Base-by-base conservation (phyloP, 179 eudicot species). In the Silene coronaria region DNA sequence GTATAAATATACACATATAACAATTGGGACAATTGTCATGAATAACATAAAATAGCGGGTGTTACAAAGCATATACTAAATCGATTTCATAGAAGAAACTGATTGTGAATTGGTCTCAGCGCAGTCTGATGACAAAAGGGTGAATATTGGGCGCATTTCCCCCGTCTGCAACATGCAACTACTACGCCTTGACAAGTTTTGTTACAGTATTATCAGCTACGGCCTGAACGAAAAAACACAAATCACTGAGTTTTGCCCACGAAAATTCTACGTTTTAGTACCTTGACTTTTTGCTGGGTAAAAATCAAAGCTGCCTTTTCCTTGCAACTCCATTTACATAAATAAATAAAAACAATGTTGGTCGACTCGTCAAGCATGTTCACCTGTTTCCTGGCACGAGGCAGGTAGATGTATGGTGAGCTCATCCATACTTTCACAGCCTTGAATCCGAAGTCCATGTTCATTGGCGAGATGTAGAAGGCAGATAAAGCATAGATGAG, bases 401-500 rank as follows among this genome's bases (percentile, higher is more conserved):
- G 21, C 36, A 58, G 76, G 82, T 38, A 87, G 70, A 55, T 81
- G 84, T 70, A 85, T 76, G 46, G 77, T 79, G 69, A 85, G 84
- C 77, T 85, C 94, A 58, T 91, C 91, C 88, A 87, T 78, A 79
- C 74, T 73, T 42, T 85, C 21, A 58, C 75, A 83, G 71, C 92
- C 94, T 30, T 75, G 80, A 36, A 91, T 89, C 65, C 76, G 80
- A 77, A 91, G 75, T 38, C 89, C 94, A 21, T 91, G 92, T 75
- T 91, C 97, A 65, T 91, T 91, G 34, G 97, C 97, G 60, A 91
- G 79, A 84, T 91, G 97, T 75, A 91, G 76, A 26, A 91, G 73
- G 77, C 95, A 91, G 58, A 91, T 90, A 65, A 91, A 91, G 77
- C 95, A 90, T 51, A 91, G 78, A 75, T 91, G 97, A 30, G 97